Conservation (phyloP, 371 early-diverging fungal genomes). For the Thermomucor indicae-seudaticae region DNA sequence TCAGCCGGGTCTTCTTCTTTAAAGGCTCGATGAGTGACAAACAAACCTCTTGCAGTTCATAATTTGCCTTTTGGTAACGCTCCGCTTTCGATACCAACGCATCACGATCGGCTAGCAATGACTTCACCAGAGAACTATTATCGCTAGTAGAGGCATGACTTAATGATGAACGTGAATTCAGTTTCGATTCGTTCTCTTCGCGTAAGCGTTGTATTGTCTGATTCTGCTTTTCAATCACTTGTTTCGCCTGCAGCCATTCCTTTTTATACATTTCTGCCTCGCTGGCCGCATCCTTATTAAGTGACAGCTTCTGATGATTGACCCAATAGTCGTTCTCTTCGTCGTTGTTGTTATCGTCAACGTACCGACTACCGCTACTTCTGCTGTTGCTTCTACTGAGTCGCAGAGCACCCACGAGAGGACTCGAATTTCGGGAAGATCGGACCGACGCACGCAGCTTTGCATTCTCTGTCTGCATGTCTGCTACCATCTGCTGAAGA, state of each 20-base stretch:
- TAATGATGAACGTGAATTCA: background rate
- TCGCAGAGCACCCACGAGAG: slow-evolving; percentile 6
- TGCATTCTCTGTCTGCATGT: slow-evolving; percentile 32
- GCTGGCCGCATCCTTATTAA: slow-evolving; percentile 1
- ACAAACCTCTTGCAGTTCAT: slow-evolving; percentile 27
- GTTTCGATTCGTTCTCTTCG: slow-evolving; percentile 5
- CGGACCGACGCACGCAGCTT: slow-evolving; percentile 18
- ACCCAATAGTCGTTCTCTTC: slow-evolving; percentile 5
- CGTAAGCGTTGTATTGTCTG: slow-evolving; percentile 20
- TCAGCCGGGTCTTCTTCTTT: too few species aligned
- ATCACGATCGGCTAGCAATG: slow-evolving; percentile 24
- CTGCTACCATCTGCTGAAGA: slow-evolving; percentile 24
- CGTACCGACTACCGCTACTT: slow-evolving; percentile 1
- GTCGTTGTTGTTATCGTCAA: slow-evolving; percentile 1
- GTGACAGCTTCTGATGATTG: slow-evolving; percentile 1
- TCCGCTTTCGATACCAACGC: slow-evolving; percentile 13
- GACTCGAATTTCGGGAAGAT: slow-evolving; percentile 14
- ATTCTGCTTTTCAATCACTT: slow-evolving; percentile 28
- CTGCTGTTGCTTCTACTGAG: slow-evolving; percentile 13
- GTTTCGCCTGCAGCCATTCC: slow-evolving; percentile 26
- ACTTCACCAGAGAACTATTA: slow-evolving; percentile 11
- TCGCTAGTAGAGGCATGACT: slow-evolving; percentile 7
- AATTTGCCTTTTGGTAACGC: slow-evolving; percentile 11
- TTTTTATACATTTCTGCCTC: slow-evolving; percentile 12
- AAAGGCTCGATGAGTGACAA: too few species aligned